A percentile compares a stretch with the other conserved stretches of the same genome.
Evolutionary conservation across 1,284 basidiomycete genomes (phyloP).

Genomic region (Mrakiaceae sp.): DNA sequence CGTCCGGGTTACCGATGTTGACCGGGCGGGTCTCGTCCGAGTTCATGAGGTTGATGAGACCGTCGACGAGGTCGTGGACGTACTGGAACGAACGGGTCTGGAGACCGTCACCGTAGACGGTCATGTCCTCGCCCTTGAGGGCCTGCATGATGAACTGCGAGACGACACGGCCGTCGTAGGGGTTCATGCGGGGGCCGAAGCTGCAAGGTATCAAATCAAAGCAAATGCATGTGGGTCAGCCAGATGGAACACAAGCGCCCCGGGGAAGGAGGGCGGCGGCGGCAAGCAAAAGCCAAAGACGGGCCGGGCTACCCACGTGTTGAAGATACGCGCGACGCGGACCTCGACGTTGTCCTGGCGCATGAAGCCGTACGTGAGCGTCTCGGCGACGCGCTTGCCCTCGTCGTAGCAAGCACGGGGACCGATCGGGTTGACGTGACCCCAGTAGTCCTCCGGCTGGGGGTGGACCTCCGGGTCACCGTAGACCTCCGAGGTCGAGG

Average conservation of each 20-base stretch:
- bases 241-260: neutral
- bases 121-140: slow-evolving; percentile 86
- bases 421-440: slow-evolving; percentile 94
- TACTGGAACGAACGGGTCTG: slow-evolving; percentile 67
- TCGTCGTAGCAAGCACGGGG: slow-evolving; percentile 97
- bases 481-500: slow-evolving; percentile 91
- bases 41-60: slow-evolving; percentile 82
- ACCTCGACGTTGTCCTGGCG: slow-evolving; percentile 91
- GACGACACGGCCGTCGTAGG: slow-evolving; percentile 89
- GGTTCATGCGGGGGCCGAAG: slow-evolving; percentile 60
- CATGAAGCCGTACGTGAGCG: slow-evolving; percentile 86
- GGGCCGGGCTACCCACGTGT: slow-evolving; percentile 40
- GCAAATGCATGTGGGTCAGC: too few species aligned
- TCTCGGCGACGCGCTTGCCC: slow-evolving; percentile 91
- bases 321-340: slow-evolving; percentile 91
- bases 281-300: slow-evolving; percentile 1
- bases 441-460: slow-evolving; percentile 86
- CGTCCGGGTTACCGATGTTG: slow-evolving; percentile 87
- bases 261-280: too few species aligned
- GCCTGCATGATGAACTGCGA: slow-evolving; percentile 98
- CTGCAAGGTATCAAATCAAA: slow-evolving; percentile 23
- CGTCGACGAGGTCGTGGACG: slow-evolving; percentile 42
- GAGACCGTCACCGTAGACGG: slow-evolving; percentile 89
- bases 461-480: slow-evolving; percentile 96
- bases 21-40: slow-evolving; percentile 79